Percentiles rank a stretch among this genome's conserved stretches.
These are phyloP conservation scores for Quercus mongolica DNA, from an alignment of 306 rosid genomes.

Conservation along the genomic window DNA sequence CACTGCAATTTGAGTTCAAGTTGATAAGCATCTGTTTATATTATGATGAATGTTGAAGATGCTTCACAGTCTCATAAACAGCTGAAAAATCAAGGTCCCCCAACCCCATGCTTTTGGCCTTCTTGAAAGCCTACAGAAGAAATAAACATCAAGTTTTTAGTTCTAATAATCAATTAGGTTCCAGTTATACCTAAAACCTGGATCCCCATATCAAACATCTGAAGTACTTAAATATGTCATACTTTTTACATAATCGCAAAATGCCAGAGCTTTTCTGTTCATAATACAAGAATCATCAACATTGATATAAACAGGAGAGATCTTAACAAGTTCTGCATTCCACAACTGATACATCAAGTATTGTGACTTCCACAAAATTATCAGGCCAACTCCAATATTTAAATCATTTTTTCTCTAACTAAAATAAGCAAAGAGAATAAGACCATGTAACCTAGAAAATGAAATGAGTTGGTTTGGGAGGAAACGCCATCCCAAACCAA, in stretches of 20 bases:
- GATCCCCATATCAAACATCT: not conserved
- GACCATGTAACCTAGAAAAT: too few species aligned
- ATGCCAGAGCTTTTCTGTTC: not conserved
- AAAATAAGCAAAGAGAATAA: too few species aligned
- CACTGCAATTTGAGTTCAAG: not conserved
- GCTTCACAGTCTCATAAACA: constrained; percentile 56
- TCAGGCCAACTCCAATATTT: not conserved
- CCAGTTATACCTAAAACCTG: not conserved
- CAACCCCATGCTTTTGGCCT: constrained; percentile 74
- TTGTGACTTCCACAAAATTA: not conserved
- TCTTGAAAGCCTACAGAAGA: constrained; percentile 68
- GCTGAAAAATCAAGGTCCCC: constrained; percentile 85
- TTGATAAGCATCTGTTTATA: not conserved
- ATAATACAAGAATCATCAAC: not conserved
- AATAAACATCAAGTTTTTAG: not conserved
- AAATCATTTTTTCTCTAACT: too few species aligned
- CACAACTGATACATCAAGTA: not conserved
- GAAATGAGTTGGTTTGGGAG: too few species aligned
- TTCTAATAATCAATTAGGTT: not conserved
- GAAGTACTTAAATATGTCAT: not conserved
- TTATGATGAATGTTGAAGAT: constrained; percentile 27
- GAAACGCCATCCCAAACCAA: not conserved
- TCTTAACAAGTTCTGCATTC: not conserved
- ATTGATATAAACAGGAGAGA: not conserved
- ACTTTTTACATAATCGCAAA: not conserved